Evolutionary conservation across 2,329 filamentous ascomycete genomes (phyloP).

Genomic region (Ascosphaera apis): DNA sequence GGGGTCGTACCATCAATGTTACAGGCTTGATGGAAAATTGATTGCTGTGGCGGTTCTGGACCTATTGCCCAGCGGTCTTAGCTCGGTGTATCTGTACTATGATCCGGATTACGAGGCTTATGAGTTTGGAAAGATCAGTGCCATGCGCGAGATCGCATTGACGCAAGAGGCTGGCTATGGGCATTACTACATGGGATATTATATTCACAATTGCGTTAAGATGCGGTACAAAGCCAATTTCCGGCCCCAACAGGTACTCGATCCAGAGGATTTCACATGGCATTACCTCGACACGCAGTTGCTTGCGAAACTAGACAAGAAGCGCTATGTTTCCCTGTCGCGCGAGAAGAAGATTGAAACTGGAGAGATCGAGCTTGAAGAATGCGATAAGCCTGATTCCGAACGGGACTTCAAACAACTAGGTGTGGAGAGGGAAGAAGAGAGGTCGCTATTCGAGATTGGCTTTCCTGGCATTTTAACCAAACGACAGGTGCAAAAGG

Average conservation of each 20-base stretch:
- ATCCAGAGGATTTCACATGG: conserved; percentile 24
- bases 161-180: conserved; percentile 30
- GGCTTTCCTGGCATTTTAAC: conserved; percentile 24
- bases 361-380: conserved; percentile 5
- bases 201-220: conserved; percentile 34
- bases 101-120: conserved; percentile 36
- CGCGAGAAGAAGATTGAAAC: conserved; percentile 9
- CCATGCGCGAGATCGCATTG: conserved; percentile 34
- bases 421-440: conserved; percentile 10
- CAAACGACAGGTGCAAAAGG: conserved; percentile 16
- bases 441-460: conserved; percentile 22
- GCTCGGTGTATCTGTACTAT: conserved; percentile 31
- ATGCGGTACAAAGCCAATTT: conserved; percentile 28
- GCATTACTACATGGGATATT: conserved; percentile 46
- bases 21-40: conserved; percentile 25
- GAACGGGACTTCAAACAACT: not conserved
- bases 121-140: conserved; percentile 40
- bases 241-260: conserved; percentile 25
- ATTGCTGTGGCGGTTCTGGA: conserved; percentile 27
- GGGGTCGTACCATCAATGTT: conserved; percentile 28
- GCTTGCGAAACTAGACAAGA: conserved; percentile 17
- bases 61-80: conserved; percentile 23
- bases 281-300: conserved; percentile 21
- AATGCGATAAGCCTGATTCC: conserved; percentile 2
- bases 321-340: conserved; percentile 23